phyloP scores from a whole-genome alignment of 495 filamentous ascomycete genomes.

The Hypoxylon subgilvum region DNA sequence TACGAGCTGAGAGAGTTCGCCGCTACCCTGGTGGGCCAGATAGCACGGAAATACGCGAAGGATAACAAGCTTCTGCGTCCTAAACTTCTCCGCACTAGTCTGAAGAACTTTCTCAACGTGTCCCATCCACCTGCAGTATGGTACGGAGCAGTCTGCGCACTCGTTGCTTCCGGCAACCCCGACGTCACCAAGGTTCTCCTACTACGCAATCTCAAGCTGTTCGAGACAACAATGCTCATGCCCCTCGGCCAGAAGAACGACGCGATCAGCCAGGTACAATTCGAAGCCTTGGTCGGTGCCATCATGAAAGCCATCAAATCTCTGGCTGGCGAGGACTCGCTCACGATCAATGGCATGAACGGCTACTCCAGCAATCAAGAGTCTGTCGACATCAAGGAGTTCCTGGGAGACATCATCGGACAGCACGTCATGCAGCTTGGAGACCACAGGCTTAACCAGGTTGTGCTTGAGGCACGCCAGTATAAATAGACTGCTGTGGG shows the following conservation, averaged over 20 bases:
- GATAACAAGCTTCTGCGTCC: conserved; percentile 79
- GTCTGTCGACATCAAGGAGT: conserved; percentile 59
- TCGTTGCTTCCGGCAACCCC: conserved; percentile 74
- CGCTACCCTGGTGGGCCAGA: conserved; percentile 73
- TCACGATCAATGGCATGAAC: conserved; percentile 39
- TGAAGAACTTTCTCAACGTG: conserved; percentile 88
- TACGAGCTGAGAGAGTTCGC: conserved; percentile 84
- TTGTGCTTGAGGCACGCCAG: conserved; percentile 55
- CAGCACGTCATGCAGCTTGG: conserved; percentile 60
- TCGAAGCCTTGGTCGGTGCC: conserved; percentile 65
- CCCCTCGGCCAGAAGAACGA: conserved; percentile 65
- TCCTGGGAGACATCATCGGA: conserved; percentile 66
- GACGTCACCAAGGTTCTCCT: conserved; percentile 82
- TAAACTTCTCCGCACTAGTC: conserved; percentile 84
- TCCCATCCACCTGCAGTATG: conserved; percentile 77
- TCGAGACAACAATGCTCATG: conserved; percentile 69
- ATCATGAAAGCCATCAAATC: conserved; percentile 65
- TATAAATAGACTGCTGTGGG: not conserved
- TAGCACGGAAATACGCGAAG: conserved; percentile 75
- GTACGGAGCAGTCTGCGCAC: conserved; percentile 83
- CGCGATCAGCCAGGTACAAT: conserved; percentile 57
- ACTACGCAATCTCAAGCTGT: conserved; percentile 78
- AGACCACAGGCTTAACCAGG: conserved; percentile 55
- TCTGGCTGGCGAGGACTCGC: conserved; percentile 35
- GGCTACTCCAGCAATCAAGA: conserved; percentile 48